Conservation (phyloP, 2,329 filamentous ascomycete species). For the Paecilomyces niveus region DNA sequence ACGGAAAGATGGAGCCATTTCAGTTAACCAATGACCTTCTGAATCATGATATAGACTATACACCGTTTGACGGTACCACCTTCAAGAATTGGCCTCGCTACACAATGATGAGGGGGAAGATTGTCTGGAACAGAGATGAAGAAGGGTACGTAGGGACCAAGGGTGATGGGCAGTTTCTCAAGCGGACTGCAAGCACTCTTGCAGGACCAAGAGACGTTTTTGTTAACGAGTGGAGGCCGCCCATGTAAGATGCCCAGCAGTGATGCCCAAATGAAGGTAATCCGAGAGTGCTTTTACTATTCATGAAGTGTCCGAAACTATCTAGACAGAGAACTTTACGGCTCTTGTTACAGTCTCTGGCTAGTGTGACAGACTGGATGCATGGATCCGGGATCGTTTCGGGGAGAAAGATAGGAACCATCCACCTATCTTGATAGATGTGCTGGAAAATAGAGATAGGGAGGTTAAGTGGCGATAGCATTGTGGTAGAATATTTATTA, state of each 20-base stretch:
- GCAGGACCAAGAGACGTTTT: background rate
- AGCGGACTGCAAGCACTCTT: background rate
- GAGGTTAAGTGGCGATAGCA: too few relatives aligned
- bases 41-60: slow-evolving; percentile 58
- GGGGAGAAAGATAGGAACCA: background rate
- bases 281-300: too few relatives aligned
- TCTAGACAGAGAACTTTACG: too few relatives aligned
- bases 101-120: slow-evolving; percentile 51
- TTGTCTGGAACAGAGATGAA: slow-evolving; percentile 47
- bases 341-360: background rate
- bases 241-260: background rate
- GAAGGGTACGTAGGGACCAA: slow-evolving; percentile 44
- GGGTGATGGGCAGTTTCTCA: slow-evolving; percentile 43
- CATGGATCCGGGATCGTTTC: background rate
- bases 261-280: too few relatives aligned
- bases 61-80: slow-evolving; percentile 52
- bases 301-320: too few relatives aligned
- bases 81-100: slow-evolving; percentile 56
- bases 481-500: too few relatives aligned
- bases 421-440: background rate
- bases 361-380: background rate
- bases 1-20: slow-evolving; percentile 15
- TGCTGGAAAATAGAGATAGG: background rate
- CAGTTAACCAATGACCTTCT: slow-evolving; percentile 38
- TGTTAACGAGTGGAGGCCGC: background rate